Conservation (phyloP, 2,329 filamentous ascomycete genomes). For the Amphichorda felina region DNA sequence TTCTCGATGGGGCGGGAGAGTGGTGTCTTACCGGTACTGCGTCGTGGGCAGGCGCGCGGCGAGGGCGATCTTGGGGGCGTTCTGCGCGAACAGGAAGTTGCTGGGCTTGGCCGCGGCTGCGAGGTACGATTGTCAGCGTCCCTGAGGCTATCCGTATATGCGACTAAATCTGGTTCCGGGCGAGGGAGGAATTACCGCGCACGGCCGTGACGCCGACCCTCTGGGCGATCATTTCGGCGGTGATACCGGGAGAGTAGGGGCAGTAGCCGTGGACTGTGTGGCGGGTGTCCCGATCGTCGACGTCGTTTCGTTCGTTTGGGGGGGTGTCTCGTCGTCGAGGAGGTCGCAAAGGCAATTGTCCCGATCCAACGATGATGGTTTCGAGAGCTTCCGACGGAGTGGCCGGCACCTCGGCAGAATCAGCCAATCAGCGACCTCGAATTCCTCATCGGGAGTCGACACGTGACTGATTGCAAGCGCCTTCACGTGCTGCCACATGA, state of each 20-base stretch:
- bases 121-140: background rate
- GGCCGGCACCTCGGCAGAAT: constrained; percentile 31
- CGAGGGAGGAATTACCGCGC: constrained; percentile 34
- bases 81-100: constrained; percentile 32
- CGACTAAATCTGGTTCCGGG: no score
- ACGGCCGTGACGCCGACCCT: constrained; percentile 46
- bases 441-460: constrained; percentile 22
- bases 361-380: constrained; percentile 10
- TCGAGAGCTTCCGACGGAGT: constrained; percentile 7
- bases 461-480: constrained; percentile 5
- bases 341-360: no score
- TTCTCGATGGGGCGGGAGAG: no score
- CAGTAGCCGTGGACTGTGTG: constrained; percentile 3
- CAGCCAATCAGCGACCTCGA: constrained; percentile 23
- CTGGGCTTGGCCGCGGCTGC: constrained; percentile 29
- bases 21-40: constrained; percentile 38
- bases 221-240: constrained; percentile 39
- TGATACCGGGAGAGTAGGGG: background rate
- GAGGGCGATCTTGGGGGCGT: constrained; percentile 32
- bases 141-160: no score
- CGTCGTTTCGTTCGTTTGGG: background rate
- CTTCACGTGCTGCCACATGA: constrained; percentile 10
- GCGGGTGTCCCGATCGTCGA: background rate
- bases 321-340: no score
- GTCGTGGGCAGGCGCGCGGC: constrained; percentile 26